Conservation (phyloP, 345 rosid species). For the Rhodamnia rubescens region DNA sequence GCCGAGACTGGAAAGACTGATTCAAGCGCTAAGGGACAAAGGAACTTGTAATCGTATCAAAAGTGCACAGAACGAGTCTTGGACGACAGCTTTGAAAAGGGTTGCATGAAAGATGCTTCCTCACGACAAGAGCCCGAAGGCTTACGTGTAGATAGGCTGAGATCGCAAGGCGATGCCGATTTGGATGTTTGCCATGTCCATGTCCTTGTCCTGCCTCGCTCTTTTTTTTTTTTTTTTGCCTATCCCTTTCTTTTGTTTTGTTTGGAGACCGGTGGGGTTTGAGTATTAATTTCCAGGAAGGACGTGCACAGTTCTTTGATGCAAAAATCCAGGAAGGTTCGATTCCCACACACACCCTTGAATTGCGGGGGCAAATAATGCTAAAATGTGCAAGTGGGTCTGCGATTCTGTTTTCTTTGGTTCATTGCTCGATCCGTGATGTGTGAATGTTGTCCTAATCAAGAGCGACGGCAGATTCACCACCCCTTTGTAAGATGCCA, state of each 20-base stretch:
- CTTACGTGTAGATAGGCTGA: constrained; percentile 7
- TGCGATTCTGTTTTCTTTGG: background rate
- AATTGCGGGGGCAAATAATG: background rate
- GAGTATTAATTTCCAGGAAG: background rate
- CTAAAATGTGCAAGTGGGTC: background rate
- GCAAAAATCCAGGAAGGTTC: background rate
- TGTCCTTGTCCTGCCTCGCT: background rate
- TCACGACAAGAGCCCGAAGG: background rate
- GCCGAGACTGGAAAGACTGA: background rate
- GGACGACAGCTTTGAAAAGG: background rate
- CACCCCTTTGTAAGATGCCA: background rate
- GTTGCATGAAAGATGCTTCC: background rate
- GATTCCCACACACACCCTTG: background rate
- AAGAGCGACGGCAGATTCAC: background rate
- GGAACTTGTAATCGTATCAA: background rate
- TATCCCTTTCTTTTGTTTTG: background rate
- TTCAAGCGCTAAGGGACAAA: background rate
- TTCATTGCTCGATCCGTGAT: background rate
- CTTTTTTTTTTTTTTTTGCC: background rate
- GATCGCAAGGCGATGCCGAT: constrained; percentile 6
- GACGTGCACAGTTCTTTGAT: background rate
- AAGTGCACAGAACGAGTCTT: background rate
- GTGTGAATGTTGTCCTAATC: background rate
- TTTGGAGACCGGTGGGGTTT: background rate
- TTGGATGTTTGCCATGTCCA: background rate